Evolutionary conservation across 1,139 yeast genomes (phyloP).

Genomic region (Zygoascus meyerae): DNA sequence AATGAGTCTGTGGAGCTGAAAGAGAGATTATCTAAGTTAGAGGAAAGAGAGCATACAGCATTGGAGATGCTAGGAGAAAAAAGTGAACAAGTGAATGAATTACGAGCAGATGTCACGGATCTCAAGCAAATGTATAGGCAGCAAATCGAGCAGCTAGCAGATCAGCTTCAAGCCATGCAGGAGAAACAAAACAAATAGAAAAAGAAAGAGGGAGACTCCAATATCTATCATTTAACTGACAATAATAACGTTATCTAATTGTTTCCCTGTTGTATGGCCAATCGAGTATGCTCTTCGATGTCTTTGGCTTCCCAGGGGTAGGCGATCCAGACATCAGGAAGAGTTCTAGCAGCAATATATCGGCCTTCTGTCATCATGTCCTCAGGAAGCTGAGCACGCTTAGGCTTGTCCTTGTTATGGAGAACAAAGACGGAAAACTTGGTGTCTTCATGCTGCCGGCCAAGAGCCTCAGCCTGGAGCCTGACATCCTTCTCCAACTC

Average conservation of each 20-base stretch:
- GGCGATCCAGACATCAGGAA: conserved; percentile 93
- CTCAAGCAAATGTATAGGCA: conserved; percentile 72
- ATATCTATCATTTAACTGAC: not conserved
- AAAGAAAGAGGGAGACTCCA: not conserved
- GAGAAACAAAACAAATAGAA: conserved; percentile 1
- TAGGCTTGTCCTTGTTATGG: conserved; percentile 87
- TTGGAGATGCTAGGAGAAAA: conserved; percentile 82
- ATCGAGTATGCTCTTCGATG: conserved; percentile 78
- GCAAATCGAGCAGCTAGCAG: conserved; percentile 84
- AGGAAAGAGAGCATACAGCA: conserved; percentile 47
- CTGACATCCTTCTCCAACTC: conserved; percentile 82
- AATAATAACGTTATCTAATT: conserved; percentile 19
- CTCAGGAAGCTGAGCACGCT: conserved; percentile 69
- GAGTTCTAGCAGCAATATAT: conserved; percentile 86
- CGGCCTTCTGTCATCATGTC: conserved; percentile 60
- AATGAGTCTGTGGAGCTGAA: conserved; percentile 38
- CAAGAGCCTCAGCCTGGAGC: conserved; percentile 48
- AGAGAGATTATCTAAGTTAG: conserved; percentile 36
- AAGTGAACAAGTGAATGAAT: conserved; percentile 77
- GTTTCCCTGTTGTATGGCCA: conserved; percentile 75
- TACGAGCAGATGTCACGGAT: conserved; percentile 82
- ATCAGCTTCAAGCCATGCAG: conserved; percentile 38
- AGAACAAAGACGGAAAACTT: conserved; percentile 84
- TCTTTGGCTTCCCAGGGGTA: conserved; percentile 96
- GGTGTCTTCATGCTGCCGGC: conserved; percentile 51